Base-by-base conservation (phyloP, 2,329 filamentous ascomycete species). In the Cercospora berteroae region DNA sequence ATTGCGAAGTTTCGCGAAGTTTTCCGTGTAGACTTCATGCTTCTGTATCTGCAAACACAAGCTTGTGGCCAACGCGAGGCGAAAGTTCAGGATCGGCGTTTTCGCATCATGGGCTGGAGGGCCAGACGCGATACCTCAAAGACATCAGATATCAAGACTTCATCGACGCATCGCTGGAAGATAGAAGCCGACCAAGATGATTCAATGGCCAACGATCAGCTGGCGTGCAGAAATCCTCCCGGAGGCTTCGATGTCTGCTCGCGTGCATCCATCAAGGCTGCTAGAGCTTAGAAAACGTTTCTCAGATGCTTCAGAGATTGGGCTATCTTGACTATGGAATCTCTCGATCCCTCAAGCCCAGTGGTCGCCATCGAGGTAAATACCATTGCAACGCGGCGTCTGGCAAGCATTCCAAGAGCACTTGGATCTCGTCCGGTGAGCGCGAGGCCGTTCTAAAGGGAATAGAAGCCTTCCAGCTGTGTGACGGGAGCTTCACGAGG, bases 71-170 rank as follows among this genome's bases (percentile, higher is more conserved):
- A 58, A 23, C n/a, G 29, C 29, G 27, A 58, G 31, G n/a, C 31
- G 55, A 58, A 36, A 58, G 55, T 36, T 58, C 55, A 58, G 27
- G 31, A 58, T 58, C 55, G 55, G 55, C 55, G 27, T 58, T 23
- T 36, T 36, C n/a, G 18, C 27, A 58, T 27, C 55, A 58, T 33
- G 29, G 36, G 55, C 55, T 58, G n/a, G 25, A 10, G 55, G 12
- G 18, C n/a, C 27, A 18, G 29, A 13, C 13, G 13, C 8, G 23
- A 55, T 55, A 16, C 20, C 23, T 27, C 23, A n/a, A 55, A 27
- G 7, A 2, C 48, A 27, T 55, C 23, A 27, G 13, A 55, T 16
- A 55, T 18, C 20, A 55, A 25, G 23, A 23, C 12, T n/a, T 10
- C 23, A 25, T 55, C 6, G 13, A 25, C 23, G 13, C 8, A 27